A percentile compares a stretch with the other conserved stretches of the same genome.
phyloP scores from a whole-genome alignment of 768 basidiomycete species.

The Leccinum variicolor region DNA sequence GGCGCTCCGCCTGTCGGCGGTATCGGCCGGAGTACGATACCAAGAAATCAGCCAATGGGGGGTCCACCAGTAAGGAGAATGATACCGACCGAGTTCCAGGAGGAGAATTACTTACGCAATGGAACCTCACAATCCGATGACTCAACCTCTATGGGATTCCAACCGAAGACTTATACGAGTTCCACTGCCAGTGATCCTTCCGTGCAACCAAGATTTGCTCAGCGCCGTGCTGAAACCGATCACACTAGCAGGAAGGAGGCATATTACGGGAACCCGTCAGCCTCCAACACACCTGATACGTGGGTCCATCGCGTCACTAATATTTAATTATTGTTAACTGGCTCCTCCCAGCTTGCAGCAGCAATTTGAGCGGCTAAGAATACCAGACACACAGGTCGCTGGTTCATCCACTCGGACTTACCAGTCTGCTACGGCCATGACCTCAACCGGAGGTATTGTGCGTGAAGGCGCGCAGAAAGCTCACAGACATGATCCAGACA shows the following conservation, averaged over 20 bases:
- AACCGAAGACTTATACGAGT: neutral
- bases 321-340: neutral
- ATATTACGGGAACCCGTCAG: neutral
- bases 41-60: neutral
- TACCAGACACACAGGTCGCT: neutral
- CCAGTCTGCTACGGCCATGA: neutral
- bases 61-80: neutral
- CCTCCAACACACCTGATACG: neutral
- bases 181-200: neutral
- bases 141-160: too few species aligned
- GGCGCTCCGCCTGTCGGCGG: conserved; percentile 18
- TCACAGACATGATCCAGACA: neutral
- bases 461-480: neutral
- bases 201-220: neutral
- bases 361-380: neutral
- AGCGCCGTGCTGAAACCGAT: neutral
- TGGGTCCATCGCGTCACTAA: neutral
- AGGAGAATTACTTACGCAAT: neutral
- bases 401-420: neutral
- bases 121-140: too few species aligned
- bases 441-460: neutral
- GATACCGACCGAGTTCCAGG: neutral
- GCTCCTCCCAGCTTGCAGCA: neutral
- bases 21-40: neutral
- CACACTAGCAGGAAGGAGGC: neutral